These are phyloP conservation scores for Neurospora sp. DNA, from an alignment of 495 filamentous ascomycete species.

Conservation along the genomic window DNA sequence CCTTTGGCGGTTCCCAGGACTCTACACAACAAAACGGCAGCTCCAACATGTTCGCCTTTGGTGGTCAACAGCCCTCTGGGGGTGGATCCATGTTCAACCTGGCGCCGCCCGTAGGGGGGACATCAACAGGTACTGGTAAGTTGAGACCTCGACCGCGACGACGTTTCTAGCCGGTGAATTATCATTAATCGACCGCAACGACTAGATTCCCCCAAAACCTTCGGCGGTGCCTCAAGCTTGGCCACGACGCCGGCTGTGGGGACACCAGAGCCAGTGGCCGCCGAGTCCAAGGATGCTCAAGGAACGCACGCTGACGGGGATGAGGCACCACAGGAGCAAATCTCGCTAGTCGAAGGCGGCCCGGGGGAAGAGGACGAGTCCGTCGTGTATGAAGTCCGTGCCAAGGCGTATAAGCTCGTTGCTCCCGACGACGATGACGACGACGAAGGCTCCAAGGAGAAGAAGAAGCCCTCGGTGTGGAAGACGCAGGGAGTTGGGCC, in stretches of 20 bases:
- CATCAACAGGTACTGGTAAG: conserved; percentile 37
- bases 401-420: conserved; percentile 48
- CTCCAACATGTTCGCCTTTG: conserved; percentile 17
- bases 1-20: conserved; percentile 18
- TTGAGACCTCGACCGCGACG: conserved; percentile 5
- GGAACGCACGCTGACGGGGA: conserved; percentile 39
- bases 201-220: conserved; percentile 35
- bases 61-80: conserved; percentile 16
- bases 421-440: conserved; percentile 25
- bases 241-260: conserved; percentile 50
- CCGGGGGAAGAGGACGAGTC: conserved; percentile 66
- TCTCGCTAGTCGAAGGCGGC: conserved; percentile 51
- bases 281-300: conserved; percentile 41
- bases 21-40: conserved; percentile 5
- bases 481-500: conserved; percentile 51
- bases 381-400: conserved; percentile 50
- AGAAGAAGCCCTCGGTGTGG: conserved; percentile 41
- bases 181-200: conserved; percentile 11
- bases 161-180: background rate
- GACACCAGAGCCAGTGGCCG: conserved; percentile 46
- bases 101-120: conserved; percentile 25
- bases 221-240: conserved; percentile 42
- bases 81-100: conserved; percentile 21
- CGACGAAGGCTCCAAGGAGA: conserved; percentile 20
- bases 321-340: conserved; percentile 43